Base-by-base conservation (phyloP, 371 early-diverging fungal genomes). In the Synchytrium microbalum region DNA sequence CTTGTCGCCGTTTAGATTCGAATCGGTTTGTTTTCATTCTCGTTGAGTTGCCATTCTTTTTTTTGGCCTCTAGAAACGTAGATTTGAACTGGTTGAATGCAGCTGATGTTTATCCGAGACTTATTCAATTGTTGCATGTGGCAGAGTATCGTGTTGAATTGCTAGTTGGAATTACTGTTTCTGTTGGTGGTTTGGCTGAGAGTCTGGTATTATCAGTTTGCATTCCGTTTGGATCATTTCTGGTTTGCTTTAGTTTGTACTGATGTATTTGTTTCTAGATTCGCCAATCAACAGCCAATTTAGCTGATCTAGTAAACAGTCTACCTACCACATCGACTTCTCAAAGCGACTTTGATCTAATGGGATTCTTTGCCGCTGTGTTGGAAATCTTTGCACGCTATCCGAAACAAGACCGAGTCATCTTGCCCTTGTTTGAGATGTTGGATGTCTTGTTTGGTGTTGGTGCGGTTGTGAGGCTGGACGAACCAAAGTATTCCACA, bases 101-200 rank as follows among this genome's bases (percentile, higher is more conserved):
- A 13, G 74, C 79, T 13, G 83, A 81, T 32, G 79, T 90, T 46
- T 91, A 84, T 65, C 81, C 86, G 2, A 70, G 72, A 0, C 79
- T 91, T 73, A 81, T 84, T 0, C 72, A 75, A 46, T 60, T 88
- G 10, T 68, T 92, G 30, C 59, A 62, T 14, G 56, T 84, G 2
- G 72, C 79, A 1, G 81, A 70, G 63, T 88, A 86, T 64, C 74
- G 89, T 2, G 60, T 72, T n/a, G 79, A 81, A 19, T 62, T 89
- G 24, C 62, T 92, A 56, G 65, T 78, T 26, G 92, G 92, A 0
- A 66, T 90, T 8, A 78, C 89, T 29, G 70, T 88, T 24, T 86
- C 86, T 71, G 88, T 91, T 14, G 91, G 91, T 57, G 91, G 91
- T 3, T 64, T 90, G 58, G 84, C 89, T 1, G 92, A 91, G 69